A percentile compares a stretch with the other conserved stretches of the same genome.
Conservation (phyloP, 2,329 filamentous ascomycete genomes). For the Colletotrichum musicola region DNA sequence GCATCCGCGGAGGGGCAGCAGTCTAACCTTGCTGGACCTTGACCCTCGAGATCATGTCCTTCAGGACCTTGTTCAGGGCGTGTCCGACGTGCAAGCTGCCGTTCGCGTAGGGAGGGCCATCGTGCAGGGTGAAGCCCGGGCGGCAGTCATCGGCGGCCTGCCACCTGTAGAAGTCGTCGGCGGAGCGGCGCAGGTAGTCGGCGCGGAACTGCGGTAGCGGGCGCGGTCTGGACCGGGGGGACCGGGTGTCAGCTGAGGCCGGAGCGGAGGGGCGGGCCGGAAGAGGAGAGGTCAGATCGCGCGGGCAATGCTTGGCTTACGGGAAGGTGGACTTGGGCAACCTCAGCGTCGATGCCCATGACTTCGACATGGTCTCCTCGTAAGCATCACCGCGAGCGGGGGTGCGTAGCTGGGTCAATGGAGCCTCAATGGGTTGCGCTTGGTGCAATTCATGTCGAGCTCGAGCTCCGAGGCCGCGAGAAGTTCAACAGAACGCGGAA, state of each 20-base stretch:
- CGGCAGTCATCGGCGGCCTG: constrained; percentile 72
- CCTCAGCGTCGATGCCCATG: constrained; percentile 80
- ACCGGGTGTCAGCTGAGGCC: constrained; percentile 27
- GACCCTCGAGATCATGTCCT: constrained; percentile 89
- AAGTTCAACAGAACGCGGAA: neutral
- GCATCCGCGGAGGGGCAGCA: neutral
- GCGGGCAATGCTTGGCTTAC: constrained; percentile 62
- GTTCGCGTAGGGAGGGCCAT: constrained; percentile 98
- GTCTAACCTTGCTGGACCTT: constrained; percentile 77
- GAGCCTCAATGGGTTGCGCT: neutral
- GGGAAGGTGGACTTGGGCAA: constrained; percentile 82
- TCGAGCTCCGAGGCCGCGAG: neutral
- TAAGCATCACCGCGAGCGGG: constrained; percentile 34
- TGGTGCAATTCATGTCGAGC: neutral
- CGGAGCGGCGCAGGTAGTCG: constrained; percentile 79
- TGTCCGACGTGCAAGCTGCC: constrained; percentile 92
- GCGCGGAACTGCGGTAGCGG: constrained; percentile 63
- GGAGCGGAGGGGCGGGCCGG: constrained; percentile 40
- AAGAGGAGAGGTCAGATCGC: neutral
- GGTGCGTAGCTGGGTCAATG: neutral
- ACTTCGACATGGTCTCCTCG: constrained; percentile 60
- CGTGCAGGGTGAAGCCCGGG: constrained; percentile 83
- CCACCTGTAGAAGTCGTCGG: constrained; percentile 92
- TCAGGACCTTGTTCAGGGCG: constrained; percentile 95
- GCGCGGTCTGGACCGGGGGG: constrained; percentile 58